Percentiles rank a stretch among this genome's conserved stretches.
These are phyloP conservation scores for Smithsoniella earleae DNA, from an alignment of 163 green algal species.

Conservation along the genomic window DNA sequence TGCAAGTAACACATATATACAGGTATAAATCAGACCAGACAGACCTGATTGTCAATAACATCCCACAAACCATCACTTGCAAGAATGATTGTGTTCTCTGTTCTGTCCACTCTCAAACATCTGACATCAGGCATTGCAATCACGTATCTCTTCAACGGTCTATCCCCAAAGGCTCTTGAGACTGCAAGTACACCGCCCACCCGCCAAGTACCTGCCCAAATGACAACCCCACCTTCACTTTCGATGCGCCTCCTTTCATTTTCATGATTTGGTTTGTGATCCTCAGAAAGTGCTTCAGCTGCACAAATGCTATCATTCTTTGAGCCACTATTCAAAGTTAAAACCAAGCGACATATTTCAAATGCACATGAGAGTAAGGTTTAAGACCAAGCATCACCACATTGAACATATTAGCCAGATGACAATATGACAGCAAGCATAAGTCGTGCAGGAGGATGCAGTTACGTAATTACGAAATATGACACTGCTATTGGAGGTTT, in stretches of 20 bases:
- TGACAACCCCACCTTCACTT: conserved; percentile 71
- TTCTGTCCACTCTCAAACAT: conserved; percentile 38
- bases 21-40: no score
- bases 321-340: not conserved
- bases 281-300: conserved; percentile 63
- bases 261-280: conserved; percentile 90
- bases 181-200: conserved; percentile 85
- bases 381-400: no score
- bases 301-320: conserved; percentile 17
- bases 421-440: not conserved
- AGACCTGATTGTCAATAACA: conserved; percentile 71
- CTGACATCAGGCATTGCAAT: conserved; percentile 56
- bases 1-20: no score
- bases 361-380: conserved; percentile 5
- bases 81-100: conserved; percentile 68
- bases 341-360: not conserved
- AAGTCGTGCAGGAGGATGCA: not conserved
- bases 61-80: conserved; percentile 89
- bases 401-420: no score
- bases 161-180: conserved; percentile 75
- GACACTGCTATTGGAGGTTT: not conserved
- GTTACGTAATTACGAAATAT: not conserved
- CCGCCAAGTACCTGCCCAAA: conserved; percentile 88
- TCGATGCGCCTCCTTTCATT: conserved; percentile 89
- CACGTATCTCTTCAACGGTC: conserved; percentile 74